A percentile compares a stretch with the other conserved stretches of the same genome.
phyloP scores from a whole-genome alignment of 2,329 filamentous ascomycete species.

The Talaromyces sp. region DNA sequence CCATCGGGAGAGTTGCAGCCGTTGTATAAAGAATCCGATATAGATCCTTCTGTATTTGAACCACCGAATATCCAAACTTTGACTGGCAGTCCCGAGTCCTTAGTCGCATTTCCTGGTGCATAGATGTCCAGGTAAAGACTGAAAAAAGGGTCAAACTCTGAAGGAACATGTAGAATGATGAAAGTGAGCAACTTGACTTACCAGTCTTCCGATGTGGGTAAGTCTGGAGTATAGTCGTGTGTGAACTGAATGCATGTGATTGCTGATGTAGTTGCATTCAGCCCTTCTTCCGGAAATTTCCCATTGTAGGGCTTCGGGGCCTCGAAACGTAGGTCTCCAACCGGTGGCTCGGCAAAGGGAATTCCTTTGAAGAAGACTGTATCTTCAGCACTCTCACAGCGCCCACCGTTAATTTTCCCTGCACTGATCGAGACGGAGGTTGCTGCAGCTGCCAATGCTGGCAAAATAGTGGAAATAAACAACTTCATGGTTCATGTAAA shows the following conservation, averaged over 20 bases:
- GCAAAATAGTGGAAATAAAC: conserved; percentile 17
- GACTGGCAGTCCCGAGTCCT: conserved; percentile 60
- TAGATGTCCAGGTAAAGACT: conserved; percentile 37
- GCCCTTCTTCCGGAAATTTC: conserved; percentile 21
- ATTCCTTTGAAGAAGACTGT: conserved; percentile 23
- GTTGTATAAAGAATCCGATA: conserved; percentile 54
- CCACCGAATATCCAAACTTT: conserved; percentile 63
- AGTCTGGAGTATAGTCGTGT: conserved; percentile 8
- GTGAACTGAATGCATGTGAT: conserved; percentile 25
- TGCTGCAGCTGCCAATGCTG: conserved; percentile 15
- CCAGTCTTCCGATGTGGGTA: conserved; percentile 26
- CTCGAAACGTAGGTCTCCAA: conserved; percentile 26
- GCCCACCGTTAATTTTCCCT: conserved; percentile 24
- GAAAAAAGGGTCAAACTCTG: not conserved
- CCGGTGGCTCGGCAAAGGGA: conserved; percentile 26
- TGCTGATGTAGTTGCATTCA: conserved; percentile 23
- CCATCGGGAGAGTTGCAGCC: conserved; percentile 11
- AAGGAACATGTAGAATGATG: not conserved
- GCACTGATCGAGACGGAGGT: conserved; percentile 26
- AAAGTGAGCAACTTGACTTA: conserved; percentile 14
- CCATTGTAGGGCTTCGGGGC: conserved; percentile 24
- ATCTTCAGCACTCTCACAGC: conserved; percentile 19
- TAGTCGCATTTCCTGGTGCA: conserved; percentile 33
- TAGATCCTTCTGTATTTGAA: conserved; percentile 61
- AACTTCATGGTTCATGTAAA: conserved; percentile 18